These are phyloP conservation scores for Penicillium verrucosum DNA, from an alignment of 2,329 filamentous ascomycete species.

Conservation along the genomic window DNA sequence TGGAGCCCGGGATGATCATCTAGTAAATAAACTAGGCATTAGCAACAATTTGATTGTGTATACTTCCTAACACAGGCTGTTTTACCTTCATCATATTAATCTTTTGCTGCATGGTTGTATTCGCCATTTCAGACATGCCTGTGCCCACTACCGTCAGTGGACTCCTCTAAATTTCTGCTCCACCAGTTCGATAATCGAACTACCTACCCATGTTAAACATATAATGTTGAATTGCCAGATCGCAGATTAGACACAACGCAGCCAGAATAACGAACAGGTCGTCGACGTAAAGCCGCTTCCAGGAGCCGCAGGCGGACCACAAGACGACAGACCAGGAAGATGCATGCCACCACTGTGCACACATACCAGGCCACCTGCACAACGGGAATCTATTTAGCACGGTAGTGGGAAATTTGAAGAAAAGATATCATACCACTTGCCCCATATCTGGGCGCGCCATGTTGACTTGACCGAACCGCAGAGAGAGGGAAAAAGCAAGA, in stretches of 20 bases:
- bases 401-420: neutral
- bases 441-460: neutral
- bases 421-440: neutral
- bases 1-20: neutral
- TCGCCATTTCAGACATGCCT: neutral
- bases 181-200: neutral
- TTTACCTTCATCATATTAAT: neutral
- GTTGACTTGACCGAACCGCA: neutral
- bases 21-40: neutral
- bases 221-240: neutral
- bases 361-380: neutral
- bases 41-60: neutral
- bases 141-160: neutral
- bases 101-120: neutral
- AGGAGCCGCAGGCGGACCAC: neutral
- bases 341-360: neutral
- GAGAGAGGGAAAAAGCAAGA: neutral
- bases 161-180: neutral
- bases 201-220: neutral
- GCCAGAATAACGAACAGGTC: neutral
- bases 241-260: neutral
- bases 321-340: neutral
- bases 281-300: neutral
- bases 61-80: neutral
- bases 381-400: neutral